Conservation (phyloP, 352 stramenopile species). For the Globisporangium polare region DNA sequence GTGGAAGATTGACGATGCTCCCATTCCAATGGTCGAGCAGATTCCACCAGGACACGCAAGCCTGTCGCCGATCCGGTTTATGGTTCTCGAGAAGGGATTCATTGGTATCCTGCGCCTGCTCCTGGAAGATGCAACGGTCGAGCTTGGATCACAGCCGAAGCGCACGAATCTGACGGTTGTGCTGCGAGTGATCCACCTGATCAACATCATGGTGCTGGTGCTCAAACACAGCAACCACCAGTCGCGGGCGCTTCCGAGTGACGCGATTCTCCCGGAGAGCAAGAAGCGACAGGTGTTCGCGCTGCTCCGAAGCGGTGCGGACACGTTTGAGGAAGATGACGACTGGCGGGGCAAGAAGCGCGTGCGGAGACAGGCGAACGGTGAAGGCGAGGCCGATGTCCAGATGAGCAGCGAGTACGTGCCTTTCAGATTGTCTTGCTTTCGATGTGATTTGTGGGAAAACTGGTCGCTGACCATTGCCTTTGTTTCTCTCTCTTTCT, state of each 20-base stretch:
- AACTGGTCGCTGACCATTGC: neutral
- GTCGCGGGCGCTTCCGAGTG: constrained; percentile 16
- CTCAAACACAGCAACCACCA: constrained; percentile 35
- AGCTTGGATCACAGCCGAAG: constrained; percentile 23
- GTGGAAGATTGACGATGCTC: constrained; percentile 66
- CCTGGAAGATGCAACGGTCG: constrained; percentile 49
- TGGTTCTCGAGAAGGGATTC: constrained; percentile 63
- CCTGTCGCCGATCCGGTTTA: constrained; percentile 41
- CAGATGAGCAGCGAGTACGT: constrained; percentile 71
- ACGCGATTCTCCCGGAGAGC: constrained; percentile 31
- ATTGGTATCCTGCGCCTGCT: constrained; percentile 63
- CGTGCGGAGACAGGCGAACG: constrained; percentile 48
- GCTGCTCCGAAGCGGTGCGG: constrained; percentile 50
- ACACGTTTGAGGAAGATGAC: constrained; percentile 58
- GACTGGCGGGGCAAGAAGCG: constrained; percentile 60
- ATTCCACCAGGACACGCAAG: constrained; percentile 54
- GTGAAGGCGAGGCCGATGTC: constrained; percentile 40
- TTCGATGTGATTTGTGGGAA: neutral
- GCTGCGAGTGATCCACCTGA: constrained; percentile 54
- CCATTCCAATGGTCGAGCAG: constrained; percentile 63
- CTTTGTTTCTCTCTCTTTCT: constrained; percentile 4
- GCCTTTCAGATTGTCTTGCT: neutral
- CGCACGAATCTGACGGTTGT: constrained; percentile 69
- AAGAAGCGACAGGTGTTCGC: constrained; percentile 47
- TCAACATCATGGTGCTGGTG: constrained; percentile 66